Evolutionary conservation across 495 filamentous ascomycete genomes (phyloP), one percentile per base, ranked within the genome.

Genomic region (Penicillium flavigenum): DNA sequence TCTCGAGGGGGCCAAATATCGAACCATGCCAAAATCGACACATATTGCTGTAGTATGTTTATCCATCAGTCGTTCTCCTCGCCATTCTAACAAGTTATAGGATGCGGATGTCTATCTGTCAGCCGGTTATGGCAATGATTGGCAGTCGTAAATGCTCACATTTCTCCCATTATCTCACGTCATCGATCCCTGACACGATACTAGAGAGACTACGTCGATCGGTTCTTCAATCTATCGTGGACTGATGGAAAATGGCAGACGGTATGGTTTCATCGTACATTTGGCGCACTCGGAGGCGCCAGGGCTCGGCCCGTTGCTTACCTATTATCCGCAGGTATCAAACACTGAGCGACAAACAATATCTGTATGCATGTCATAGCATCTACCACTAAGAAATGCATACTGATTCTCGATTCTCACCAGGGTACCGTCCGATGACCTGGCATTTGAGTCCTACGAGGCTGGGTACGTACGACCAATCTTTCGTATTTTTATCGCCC

Each of bases 141-240:
- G 53, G 42, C 42, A 47, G 20, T 55, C 53, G 53, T 47, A 47
- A 38, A 16, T 29, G 5, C 16, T 29, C 24, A 6, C 14, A n/a
- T 26, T 39, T 17, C n/a, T 16, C 16, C 16, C 36, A 19, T 5
- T n/a, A 20, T 16, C 22, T 38, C 3, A 14, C 0, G 22, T 5
- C 8, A 46, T 41, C n/a, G n/a, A 17, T 20, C 0, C 24, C 29
- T 45, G 7, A 55, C 29, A 19, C 4, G 19, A 38, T 27, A 11
- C 1, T n/a, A 58, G 56, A 11, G 49, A 58, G 26, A 52, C 56
- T 0, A 58, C 56, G 1, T 58, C 56, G 11, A 52, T 58, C 26
- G 19, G 17, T 2, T 58, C 56, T 9, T 45, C 47, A 17, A 58
- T 58, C 4, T 54, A 58, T 38, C 26, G 29, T 16, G 50, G 36